These are phyloP conservation scores for Pichia sp. DNA, from an alignment of 1,139 yeast species.

Conservation along the genomic window DNA sequence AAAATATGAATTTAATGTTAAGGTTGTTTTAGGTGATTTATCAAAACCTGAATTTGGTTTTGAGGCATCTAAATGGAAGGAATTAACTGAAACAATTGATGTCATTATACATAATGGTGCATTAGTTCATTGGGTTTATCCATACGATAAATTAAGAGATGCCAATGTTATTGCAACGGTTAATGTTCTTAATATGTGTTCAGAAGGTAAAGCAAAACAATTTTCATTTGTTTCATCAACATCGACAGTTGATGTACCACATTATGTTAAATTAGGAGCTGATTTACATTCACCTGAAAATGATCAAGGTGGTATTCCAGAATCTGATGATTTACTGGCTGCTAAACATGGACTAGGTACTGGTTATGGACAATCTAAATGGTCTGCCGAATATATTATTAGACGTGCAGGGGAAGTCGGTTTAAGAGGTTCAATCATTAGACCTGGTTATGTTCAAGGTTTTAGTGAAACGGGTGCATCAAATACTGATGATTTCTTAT, in stretches of 20 bases:
- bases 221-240: slow-evolving; percentile 95
- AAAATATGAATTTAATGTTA: slow-evolving; percentile 48
- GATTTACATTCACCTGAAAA: slow-evolving; percentile 41
- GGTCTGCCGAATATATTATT: slow-evolving; percentile 91
- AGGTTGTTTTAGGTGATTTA: slow-evolving; percentile 79
- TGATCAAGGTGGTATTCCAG: slow-evolving; percentile 71
- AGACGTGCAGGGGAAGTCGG: slow-evolving; percentile 86
- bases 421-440: slow-evolving; percentile 76
- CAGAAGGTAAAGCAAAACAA: slow-evolving; percentile 72
- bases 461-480: slow-evolving; percentile 77
- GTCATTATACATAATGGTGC: slow-evolving; percentile 95
- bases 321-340: slow-evolving; percentile 75
- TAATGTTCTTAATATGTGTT: slow-evolving; percentile 74
- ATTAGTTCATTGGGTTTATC: slow-evolving; percentile 97
- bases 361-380: slow-evolving; percentile 95
- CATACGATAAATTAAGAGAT: slow-evolving; percentile 82
- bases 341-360: slow-evolving; percentile 76
- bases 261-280: slow-evolving; percentile 75
- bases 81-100: slow-evolving; percentile 57
- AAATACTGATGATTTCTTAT: slow-evolving; percentile 91
- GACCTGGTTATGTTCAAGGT: slow-evolving; percentile 97
- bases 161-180: slow-evolving; percentile 89
- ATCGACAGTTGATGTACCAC: slow-evolving; percentile 79
- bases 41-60: slow-evolving; percentile 68
- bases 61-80: slow-evolving; percentile 48